These are phyloP conservation scores for Powellomyces hirtus DNA, from an alignment of 192 early-diverging fungal species.

Conservation along the genomic window DNA sequence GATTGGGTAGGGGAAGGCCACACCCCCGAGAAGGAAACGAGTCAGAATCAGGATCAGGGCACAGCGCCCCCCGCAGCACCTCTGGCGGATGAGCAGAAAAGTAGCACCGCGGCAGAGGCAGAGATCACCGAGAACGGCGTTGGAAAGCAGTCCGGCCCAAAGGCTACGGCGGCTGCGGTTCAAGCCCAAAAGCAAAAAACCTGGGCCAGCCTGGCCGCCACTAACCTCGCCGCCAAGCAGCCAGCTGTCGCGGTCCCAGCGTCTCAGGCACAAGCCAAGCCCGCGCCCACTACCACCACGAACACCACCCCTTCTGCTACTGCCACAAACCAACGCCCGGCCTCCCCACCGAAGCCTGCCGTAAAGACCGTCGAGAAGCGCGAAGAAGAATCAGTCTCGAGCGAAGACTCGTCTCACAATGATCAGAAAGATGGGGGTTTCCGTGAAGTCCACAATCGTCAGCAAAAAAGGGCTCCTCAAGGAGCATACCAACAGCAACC, in stretches of 20 bases:
- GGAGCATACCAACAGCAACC: constrained; percentile 1
- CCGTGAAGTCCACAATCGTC: constrained; percentile 41
- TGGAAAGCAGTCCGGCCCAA: constrained; percentile 4
- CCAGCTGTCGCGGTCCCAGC: neutral
- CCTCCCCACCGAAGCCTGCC: constrained; percentile 26
- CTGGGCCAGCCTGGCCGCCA: constrained; percentile 76
- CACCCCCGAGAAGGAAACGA: neutral
- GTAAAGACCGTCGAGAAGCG: constrained; percentile 10
- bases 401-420: neutral
- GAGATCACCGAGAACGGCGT: neutral
- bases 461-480: constrained; percentile 24
- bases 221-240: constrained; percentile 23
- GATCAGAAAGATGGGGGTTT: constrained; percentile 24
- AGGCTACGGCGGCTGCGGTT: constrained; percentile 32
- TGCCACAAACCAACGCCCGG: constrained; percentile 12
- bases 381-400: constrained; percentile 6
- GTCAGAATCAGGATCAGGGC: neutral
- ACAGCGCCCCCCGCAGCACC: neutral
- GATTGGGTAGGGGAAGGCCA: neutral
- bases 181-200: constrained; percentile 59
- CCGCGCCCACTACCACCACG: neutral
- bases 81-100: neutral
- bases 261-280: neutral
- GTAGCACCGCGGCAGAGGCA: constrained; percentile 5
- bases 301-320: neutral